Base-by-base conservation (phyloP, 2,329 filamentous ascomycete species). In the Hortaea sp. region DNA sequence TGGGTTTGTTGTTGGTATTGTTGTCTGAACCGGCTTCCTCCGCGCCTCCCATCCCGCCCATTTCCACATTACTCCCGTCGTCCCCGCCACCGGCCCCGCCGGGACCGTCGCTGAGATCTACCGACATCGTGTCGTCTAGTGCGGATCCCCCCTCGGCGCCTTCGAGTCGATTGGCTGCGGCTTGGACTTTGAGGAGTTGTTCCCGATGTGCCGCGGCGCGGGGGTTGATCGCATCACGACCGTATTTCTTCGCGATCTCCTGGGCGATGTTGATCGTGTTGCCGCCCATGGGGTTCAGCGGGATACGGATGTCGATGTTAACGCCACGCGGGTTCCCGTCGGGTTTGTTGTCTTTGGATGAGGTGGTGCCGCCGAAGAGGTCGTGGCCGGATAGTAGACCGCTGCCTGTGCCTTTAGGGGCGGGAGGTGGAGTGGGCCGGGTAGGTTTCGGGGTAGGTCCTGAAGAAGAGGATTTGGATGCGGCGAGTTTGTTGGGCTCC, bases 251-350 rank as follows among this genome's bases (percentile, higher is more conserved):
- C 66, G 95, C 88, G 7, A 94, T 92, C 66, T 97, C 75, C 39
- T 88, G 86, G 59, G 90, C 89, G 54, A 97, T 95, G 65, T 97
- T 97, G 68, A 98, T 81, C 50, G 94, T 90, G 55, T 90, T 88
- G 64, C 95, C 95, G 32, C 79, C 84, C 57, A 86, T 81, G 37
- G 88, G 86, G 48, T 83, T 78, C 35, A 98, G 75, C 0, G 85
- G 81, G 47, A 98, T 82, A 46, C 85, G 82, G 12, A 98, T 76
- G 44, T 94, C 78, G 52, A 98, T 95, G 81, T 94, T 37, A 81
- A 88, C 2, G 77, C 78, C 47, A 20, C 20, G 20, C 2, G 20
- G 20, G 72, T 69, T 65, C 49, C 63, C 54, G 46, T 63, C 52
- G 11, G 61, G 57, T 20, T 20, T 20, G 47, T 61, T 53, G 52